Evolutionary conservation across 805 yeast genomes (phyloP).

Genomic region (Suhomyces vadensis): DNA sequence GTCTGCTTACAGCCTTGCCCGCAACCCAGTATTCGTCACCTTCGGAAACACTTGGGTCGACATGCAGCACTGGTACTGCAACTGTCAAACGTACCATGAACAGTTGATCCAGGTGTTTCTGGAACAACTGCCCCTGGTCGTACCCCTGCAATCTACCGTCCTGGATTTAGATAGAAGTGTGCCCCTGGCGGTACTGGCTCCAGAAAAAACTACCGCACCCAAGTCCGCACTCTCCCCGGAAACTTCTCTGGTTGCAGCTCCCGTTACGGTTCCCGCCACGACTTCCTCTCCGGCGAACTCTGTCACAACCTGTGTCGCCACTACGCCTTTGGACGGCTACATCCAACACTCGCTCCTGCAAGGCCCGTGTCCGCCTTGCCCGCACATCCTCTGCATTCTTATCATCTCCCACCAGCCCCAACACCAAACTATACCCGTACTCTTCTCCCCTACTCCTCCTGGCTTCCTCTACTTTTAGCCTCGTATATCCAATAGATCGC

Average conservation of each 20-base stretch:
- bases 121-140: background rate
- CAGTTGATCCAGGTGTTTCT: background rate
- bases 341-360: background rate
- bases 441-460: background rate
- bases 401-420: background rate
- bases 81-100: constrained; percentile 26
- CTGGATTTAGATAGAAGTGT: background rate
- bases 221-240: background rate
- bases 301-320: background rate
- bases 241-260: no score
- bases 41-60: constrained; percentile 17
- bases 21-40: constrained; percentile 2
- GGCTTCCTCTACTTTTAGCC: background rate
- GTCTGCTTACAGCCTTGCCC: background rate
- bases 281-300: no score
- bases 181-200: background rate
- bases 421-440: background rate
- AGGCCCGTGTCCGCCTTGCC: background rate
- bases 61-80: constrained; percentile 31
- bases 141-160: background rate
- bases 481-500: constrained; percentile 2
- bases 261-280: no score
- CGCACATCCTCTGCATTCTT: background rate
- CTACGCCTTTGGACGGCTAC: background rate
- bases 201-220: background rate